These are phyloP conservation scores for Cadophora malorum DNA, from an alignment of 2,329 filamentous ascomycete genomes.

Conservation along the genomic window DNA sequence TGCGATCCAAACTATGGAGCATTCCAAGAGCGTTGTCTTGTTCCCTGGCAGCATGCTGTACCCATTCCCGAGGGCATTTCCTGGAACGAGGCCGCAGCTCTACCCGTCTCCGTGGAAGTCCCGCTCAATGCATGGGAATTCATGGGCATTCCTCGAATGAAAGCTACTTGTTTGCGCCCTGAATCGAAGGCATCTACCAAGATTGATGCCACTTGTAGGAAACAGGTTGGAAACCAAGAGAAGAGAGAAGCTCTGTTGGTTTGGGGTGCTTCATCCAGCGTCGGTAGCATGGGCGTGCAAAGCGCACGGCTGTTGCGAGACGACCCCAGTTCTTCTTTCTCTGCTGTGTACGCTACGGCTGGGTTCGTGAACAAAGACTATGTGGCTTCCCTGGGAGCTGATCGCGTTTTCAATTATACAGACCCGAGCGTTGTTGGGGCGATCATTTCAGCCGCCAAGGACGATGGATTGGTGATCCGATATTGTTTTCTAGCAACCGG, in stretches of 20 bases:
- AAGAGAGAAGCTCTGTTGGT: conserved; percentile 36
- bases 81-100: not conserved
- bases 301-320: conserved; percentile 33
- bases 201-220: no score
- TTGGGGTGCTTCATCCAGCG: conserved; percentile 35
- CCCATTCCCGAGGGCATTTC: conserved; percentile 1
- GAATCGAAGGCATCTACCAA: not conserved
- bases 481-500: not conserved
- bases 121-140: not conserved
- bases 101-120: not conserved
- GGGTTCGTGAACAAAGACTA: conserved; percentile 36
- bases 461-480: not conserved
- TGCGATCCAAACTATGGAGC: not conserved
- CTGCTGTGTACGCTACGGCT: conserved; percentile 48
- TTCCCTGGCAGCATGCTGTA: not conserved
- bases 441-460: not conserved
- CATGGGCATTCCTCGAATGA: not conserved
- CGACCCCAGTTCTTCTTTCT: conserved; percentile 48
- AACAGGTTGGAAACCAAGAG: not conserved
- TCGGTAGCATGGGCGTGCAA: conserved; percentile 49
- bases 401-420: conserved; percentile 35
- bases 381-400: conserved; percentile 33
- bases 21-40: conserved; percentile 2
- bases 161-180: not conserved
- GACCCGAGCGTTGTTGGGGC: conserved; percentile 13